phyloP scores from a whole-genome alignment of 2,329 filamentous ascomycete genomes.

The Colletotrichum musae region DNA sequence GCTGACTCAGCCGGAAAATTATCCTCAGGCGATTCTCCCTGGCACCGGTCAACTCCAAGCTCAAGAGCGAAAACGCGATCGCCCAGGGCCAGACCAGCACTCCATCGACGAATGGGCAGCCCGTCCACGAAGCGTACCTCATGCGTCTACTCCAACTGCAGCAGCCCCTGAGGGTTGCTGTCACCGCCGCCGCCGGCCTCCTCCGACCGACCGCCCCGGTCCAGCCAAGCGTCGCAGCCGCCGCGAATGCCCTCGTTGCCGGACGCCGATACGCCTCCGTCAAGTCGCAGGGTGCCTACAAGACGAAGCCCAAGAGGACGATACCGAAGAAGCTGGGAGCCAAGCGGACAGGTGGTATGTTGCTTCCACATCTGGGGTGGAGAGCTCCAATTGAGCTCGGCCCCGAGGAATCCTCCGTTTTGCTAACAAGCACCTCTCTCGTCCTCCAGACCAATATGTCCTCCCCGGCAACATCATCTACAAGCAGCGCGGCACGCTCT shows the following conservation, averaged over 20 bases:
- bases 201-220: slow-evolving; percentile 38
- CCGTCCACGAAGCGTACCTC: slow-evolving; percentile 40
- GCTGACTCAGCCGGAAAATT: slow-evolving; percentile 42
- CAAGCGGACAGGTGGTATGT: slow-evolving; percentile 89
- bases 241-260: slow-evolving; percentile 58
- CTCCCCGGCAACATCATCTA: slow-evolving; percentile 98
- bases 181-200: slow-evolving; percentile 45
- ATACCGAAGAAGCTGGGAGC: slow-evolving; percentile 89
- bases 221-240: slow-evolving; percentile 43
- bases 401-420: background rate
- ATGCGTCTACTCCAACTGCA: slow-evolving; percentile 65
- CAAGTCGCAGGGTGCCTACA: slow-evolving; percentile 79
- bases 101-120: slow-evolving; percentile 35
- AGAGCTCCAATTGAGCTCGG: background rate
- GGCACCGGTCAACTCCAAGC: background rate
- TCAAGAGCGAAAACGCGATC: slow-evolving; percentile 25
- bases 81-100: slow-evolving; percentile 17
- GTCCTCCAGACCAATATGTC: slow-evolving; percentile 84
- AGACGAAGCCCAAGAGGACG: slow-evolving; percentile 71
- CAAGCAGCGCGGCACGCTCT: slow-evolving; percentile 93
- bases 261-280: slow-evolving; percentile 70
- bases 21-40: slow-evolving; percentile 36
- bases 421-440: background rate
- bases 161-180: slow-evolving; percentile 61
- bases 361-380: no score